Base-by-base conservation (phyloP, 345 rosid genomes). In the Ceriops tagal region DNA sequence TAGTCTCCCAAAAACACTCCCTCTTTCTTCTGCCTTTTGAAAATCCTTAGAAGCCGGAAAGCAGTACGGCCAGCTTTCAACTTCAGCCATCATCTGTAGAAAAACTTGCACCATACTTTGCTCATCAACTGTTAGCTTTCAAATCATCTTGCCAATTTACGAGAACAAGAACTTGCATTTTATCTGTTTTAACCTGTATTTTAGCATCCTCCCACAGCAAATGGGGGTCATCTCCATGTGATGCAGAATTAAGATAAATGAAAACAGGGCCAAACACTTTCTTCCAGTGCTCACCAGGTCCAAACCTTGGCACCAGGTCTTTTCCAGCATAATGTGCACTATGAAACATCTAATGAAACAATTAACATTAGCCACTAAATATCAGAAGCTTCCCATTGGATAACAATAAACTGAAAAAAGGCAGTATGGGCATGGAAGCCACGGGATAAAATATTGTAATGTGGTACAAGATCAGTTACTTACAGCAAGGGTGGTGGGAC, bases 141-240 rank as follows among this genome's bases (percentile, higher is more conserved):
- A 35, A 66, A 52, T 58, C 74, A 20, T 59, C 61, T 49, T 37
- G 47, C 24, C 13, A 35, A 61, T 43, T 52, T 24, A 49, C 37
- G 61, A 67, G 21, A 62, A 53, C 71, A 68, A 46, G 22, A 59
- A 61, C 5, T 61, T 32, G 70, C 28, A 65, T 11, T 52, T 39
- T 52, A 4, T 52, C 19, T 39, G 15, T 13, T 3, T 15, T 32
- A 15, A 63, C 98, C 96, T 91, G 86, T 53, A 77, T 75, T 74
- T 90, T 88, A 64, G 98, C 99, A 80, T 92, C 98, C 74, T 92
- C 91, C 99, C 99, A 95, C 30, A 95, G 84, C 75, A 82, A 87
- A 67, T 70, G 77, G 13, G 91, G 87, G 62, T 95, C 90, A 59
- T 88, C 77, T 73, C 89, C 89, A 69, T 73, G 67, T 52, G 83